phyloP scores from a whole-genome alignment of 2,329 filamentous ascomycete species.

The Verruconis gallopava region DNA sequence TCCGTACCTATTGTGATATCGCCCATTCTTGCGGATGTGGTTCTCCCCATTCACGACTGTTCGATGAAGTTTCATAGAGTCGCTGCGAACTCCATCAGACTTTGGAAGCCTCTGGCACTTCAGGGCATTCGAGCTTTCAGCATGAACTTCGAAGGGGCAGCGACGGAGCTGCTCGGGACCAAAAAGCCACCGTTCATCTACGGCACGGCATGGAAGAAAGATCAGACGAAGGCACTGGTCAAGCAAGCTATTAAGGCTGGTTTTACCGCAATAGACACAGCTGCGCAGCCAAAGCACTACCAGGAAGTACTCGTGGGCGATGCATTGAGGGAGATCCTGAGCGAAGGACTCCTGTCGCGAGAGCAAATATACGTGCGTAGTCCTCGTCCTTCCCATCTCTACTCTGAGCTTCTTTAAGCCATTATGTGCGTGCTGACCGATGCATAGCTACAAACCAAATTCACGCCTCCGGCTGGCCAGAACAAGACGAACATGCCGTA shows the following conservation, averaged over 20 bases:
- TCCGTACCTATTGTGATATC: no score
- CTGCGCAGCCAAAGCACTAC: slow-evolving; percentile 68
- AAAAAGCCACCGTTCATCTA: slow-evolving; percentile 45
- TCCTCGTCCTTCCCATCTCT: slow-evolving; percentile 7
- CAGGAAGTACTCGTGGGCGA: slow-evolving; percentile 57
- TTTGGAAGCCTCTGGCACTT: no score
- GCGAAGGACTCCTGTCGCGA: slow-evolving; percentile 44
- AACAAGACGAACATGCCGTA: slow-evolving; percentile 50
- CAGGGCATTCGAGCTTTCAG: no score
- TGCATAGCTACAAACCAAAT: slow-evolving; percentile 67
- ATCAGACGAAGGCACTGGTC: slow-evolving; percentile 52
- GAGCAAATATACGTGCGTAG: slow-evolving; percentile 49
- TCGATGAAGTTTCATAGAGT: no score
- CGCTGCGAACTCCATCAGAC: no score
- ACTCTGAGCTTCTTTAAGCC: no score
- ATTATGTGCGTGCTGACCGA: no score
- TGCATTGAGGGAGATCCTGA: slow-evolving; percentile 50
- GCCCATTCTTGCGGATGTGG: no score
- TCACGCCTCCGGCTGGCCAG: slow-evolving; percentile 52
- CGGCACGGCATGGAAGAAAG: slow-evolving; percentile 79
- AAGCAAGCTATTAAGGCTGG: slow-evolving; percentile 53
- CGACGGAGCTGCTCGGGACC: slow-evolving; percentile 3
- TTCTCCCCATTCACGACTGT: no score
- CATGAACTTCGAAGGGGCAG: slow-evolving; percentile 3
- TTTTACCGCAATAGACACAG: slow-evolving; percentile 65